Evolutionary conservation across 2,329 filamentous ascomycete genomes (phyloP).

Genomic region (Exophiala viscosa): DNA sequence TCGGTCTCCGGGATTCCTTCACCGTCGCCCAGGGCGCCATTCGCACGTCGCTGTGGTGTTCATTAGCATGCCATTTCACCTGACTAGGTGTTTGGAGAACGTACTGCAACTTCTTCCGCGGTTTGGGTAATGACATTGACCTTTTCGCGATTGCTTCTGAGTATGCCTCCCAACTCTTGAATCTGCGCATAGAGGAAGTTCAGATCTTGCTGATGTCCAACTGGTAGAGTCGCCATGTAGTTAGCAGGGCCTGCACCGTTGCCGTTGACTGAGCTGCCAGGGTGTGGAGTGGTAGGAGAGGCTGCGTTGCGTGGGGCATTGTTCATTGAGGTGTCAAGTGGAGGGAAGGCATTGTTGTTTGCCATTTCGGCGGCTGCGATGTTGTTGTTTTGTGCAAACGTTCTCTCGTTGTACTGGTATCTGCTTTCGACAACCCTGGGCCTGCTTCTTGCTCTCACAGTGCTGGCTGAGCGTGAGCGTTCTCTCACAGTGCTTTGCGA

Average conservation of each 20-base stretch:
- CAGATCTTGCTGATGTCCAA: constrained; percentile 51
- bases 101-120: constrained; percentile 48
- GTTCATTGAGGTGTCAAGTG: constrained; percentile 22
- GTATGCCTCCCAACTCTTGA: constrained; percentile 46
- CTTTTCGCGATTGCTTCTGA: constrained; percentile 49
- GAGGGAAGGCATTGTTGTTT: constrained; percentile 22
- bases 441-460: neutral
- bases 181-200: constrained; percentile 51
- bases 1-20: constrained; percentile 20
- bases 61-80: constrained; percentile 5
- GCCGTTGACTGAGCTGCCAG: constrained; percentile 21
- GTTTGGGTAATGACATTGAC: constrained; percentile 48
- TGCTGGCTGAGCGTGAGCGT: too few relatives aligned
- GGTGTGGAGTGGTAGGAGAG: constrained; percentile 16
- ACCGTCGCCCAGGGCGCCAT: constrained; percentile 32
- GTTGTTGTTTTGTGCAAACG: neutral
- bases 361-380: constrained; percentile 5
- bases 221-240: constrained; percentile 31
- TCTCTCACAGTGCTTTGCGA: neutral
- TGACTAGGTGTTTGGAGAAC: constrained; percentile 19
- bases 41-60: constrained; percentile 39
- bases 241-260: constrained; percentile 22
- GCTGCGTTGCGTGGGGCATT: constrained; percentile 10
- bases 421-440: neutral
- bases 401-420: neutral